phyloP scores from a whole-genome alignment of 2,329 filamentous ascomycete species.

The Fusarium scirpi region DNA sequence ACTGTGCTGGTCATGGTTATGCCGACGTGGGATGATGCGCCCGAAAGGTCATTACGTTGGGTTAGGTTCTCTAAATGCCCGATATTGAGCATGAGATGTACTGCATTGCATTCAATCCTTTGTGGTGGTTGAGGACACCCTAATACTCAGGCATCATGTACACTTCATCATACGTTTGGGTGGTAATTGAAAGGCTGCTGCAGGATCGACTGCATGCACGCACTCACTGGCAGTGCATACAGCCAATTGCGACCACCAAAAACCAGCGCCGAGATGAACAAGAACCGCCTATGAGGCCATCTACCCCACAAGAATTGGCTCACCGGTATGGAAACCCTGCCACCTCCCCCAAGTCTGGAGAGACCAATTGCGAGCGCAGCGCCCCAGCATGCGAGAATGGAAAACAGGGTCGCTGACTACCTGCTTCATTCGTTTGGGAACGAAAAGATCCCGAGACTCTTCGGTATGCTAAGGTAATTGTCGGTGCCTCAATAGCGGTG shows the following conservation, averaged over 20 bases:
- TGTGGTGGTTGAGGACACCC: too few relatives aligned
- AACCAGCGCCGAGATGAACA: slow-evolving; percentile 32
- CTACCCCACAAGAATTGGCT: slow-evolving; percentile 37
- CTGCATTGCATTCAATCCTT: not conserved
- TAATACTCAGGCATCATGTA: not conserved
- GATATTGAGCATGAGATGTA: slow-evolving; percentile 7
- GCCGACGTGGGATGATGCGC: slow-evolving; percentile 36
- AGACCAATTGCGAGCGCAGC: slow-evolving; percentile 32
- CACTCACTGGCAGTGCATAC: slow-evolving; percentile 1
- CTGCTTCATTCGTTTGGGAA: slow-evolving; percentile 32
- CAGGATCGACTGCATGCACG: slow-evolving; percentile 8
- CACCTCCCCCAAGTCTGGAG: slow-evolving; percentile 16
- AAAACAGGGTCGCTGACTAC: slow-evolving; percentile 27
- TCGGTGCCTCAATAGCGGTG: slow-evolving; percentile 8
- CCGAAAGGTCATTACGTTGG: slow-evolving; percentile 21
- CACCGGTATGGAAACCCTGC: slow-evolving; percentile 39
- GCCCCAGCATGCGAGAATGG: slow-evolving; percentile 8
- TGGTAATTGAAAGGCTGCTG: not conserved
- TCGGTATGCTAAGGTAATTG: not conserved
- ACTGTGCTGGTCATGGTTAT: not conserved
- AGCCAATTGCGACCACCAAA: slow-evolving; percentile 7
- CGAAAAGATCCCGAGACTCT: slow-evolving; percentile 22
- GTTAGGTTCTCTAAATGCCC: slow-evolving; percentile 15
- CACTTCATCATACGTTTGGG: slow-evolving; percentile 24
- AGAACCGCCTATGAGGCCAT: slow-evolving; percentile 28